Evolutionary conservation across 768 basidiomycete genomes (phyloP).

Genomic region (Hygrophoropsis aurantiaca): DNA sequence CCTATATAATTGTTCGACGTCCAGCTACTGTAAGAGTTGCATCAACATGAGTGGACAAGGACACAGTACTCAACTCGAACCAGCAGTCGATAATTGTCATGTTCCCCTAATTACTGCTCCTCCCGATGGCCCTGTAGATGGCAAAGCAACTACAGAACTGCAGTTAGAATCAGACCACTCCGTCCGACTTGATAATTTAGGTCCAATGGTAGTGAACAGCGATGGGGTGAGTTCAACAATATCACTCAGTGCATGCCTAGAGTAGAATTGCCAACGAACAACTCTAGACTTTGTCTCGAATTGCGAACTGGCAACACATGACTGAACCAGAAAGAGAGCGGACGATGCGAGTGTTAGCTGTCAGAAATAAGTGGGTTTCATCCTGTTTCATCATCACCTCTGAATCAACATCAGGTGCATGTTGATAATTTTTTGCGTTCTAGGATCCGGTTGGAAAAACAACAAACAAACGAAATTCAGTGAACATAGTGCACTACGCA

Average conservation of each 20-base stretch:
- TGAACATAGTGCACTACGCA: no score
- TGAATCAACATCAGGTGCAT: no score
- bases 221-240: constrained; percentile 50
- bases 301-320: constrained; percentile 64
- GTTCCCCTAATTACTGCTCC: constrained; percentile 10
- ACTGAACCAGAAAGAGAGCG: constrained; percentile 56
- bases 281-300: constrained; percentile 63
- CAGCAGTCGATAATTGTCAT: neutral
- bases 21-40: neutral
- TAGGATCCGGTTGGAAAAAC: neutral
- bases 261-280: no score
- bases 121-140: constrained; percentile 8
- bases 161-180: constrained; percentile 20
- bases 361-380: constrained; percentile 46
- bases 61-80: neutral
- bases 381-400: no score
- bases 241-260: neutral
- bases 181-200: constrained; percentile 57
- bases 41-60: neutral
- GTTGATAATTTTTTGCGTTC: neutral
- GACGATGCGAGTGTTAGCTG: constrained; percentile 52
- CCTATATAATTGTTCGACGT: neutral
- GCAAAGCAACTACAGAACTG: constrained; percentile 10
- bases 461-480: no score
- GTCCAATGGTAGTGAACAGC: constrained; percentile 67